These are phyloP conservation scores for Penicillium freii DNA, from an alignment of 2,329 filamentous ascomycete genomes.

Conservation along the genomic window DNA sequence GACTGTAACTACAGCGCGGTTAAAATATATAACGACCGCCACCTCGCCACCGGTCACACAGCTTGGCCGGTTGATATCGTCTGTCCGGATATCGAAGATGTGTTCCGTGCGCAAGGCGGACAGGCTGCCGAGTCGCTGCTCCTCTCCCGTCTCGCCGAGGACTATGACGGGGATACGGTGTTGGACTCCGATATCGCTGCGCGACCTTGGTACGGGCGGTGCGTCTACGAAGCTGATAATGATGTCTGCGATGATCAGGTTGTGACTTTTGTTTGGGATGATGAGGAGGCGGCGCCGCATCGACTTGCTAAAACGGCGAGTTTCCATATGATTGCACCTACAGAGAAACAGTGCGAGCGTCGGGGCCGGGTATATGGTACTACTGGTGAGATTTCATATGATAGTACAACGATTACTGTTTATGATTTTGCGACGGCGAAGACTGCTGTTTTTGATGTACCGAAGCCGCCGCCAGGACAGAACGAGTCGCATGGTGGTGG, in stretches of 20 bases:
- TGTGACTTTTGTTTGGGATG: conserved; percentile 84
- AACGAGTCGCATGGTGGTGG: conserved; percentile 68
- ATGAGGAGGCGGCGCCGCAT: conserved; percentile 51
- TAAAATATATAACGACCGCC: conserved; percentile 72
- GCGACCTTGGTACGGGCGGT: conserved; percentile 79
- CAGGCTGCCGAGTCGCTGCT: conserved; percentile 54
- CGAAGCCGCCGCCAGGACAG: conserved; percentile 58
- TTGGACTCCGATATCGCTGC: conserved; percentile 54
- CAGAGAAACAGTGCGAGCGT: conserved; percentile 80
- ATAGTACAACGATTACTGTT: conserved; percentile 72
- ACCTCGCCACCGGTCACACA: conserved; percentile 65
- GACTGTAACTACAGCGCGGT: conserved; percentile 83
- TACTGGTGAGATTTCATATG: conserved; percentile 79
- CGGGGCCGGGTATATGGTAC: conserved; percentile 84
- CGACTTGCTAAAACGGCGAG: conserved; percentile 77
- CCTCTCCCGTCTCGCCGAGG: conserved; percentile 49
- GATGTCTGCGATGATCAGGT: conserved; percentile 90
- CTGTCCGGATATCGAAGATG: conserved; percentile 87
- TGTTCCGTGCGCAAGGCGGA: conserved; percentile 48
- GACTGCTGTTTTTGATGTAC: conserved; percentile 56
- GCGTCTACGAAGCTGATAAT: conserved; percentile 90
- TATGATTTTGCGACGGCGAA: conserved; percentile 66
- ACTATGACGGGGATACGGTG: conserved; percentile 54
- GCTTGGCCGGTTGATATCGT: conserved; percentile 86
- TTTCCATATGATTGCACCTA: conserved; percentile 93